These are phyloP conservation scores for Taiozyma sp. DNA, from an alignment of 1,139 yeast genomes.

Conservation along the genomic window DNA sequence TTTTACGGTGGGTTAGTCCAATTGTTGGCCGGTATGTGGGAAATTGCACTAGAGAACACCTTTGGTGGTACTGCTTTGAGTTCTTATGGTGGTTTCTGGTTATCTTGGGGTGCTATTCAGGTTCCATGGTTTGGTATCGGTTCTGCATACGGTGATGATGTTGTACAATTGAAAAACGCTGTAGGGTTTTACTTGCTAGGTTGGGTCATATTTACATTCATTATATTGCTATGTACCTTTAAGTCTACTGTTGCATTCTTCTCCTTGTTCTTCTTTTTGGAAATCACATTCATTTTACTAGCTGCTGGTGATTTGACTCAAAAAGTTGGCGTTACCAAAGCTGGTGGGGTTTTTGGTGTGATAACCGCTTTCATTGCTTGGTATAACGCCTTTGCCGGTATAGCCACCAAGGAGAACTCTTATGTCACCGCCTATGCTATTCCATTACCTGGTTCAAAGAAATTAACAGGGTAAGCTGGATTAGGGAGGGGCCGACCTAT, in stretches of 20 bases:
- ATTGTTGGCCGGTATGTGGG: slow-evolving; percentile 58
- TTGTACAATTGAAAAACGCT: slow-evolving; percentile 36
- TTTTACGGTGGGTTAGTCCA: slow-evolving; percentile 88
- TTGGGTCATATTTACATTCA: slow-evolving; percentile 65
- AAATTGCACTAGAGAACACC: slow-evolving; percentile 58
- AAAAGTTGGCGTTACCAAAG: slow-evolving; percentile 37
- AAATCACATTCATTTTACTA: slow-evolving; percentile 58
- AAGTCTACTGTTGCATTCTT: slow-evolving; percentile 68
- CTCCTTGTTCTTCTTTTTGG: slow-evolving; percentile 51
- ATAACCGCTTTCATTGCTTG: slow-evolving; percentile 64
- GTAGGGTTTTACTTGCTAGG: slow-evolving; percentile 58
- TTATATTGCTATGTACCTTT: slow-evolving; percentile 52
- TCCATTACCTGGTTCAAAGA: slow-evolving; percentile 37
- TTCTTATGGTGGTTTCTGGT: slow-evolving; percentile 74
- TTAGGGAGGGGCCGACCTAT: neutral
- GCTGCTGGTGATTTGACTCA: slow-evolving; percentile 52
- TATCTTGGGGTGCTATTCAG: slow-evolving; percentile 55
- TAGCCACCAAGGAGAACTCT: slow-evolving; percentile 57
- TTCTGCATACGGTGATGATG: slow-evolving; percentile 40
- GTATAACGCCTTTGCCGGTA: slow-evolving; percentile 76
- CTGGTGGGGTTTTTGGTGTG: slow-evolving; percentile 65
- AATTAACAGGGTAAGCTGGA: neutral
- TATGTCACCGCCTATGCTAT: slow-evolving; percentile 52
- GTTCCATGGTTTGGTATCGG: slow-evolving; percentile 57
- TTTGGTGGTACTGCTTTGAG: slow-evolving; percentile 70